phyloP scores from a whole-genome alignment of 164 flowering plant genomes.

The Chimonanthus praecox region DNA sequence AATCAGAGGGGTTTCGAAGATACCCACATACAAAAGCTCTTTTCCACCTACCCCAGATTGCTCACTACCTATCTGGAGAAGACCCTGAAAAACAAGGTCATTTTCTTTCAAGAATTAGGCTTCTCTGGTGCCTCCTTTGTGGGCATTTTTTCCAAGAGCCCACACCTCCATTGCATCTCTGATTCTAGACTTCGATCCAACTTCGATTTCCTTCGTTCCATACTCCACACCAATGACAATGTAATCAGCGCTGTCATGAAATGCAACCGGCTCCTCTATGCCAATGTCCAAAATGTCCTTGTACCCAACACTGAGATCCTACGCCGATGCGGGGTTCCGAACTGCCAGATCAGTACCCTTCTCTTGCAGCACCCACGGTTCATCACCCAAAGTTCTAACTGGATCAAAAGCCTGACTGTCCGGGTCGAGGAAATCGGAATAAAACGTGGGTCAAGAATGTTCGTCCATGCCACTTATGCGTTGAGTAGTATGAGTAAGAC shows the following conservation, averaged over 20 bases:
- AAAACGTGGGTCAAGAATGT: constrained; percentile 3
- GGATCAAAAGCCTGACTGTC: background rate
- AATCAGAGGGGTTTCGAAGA: constrained; percentile 12
- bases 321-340: constrained; percentile 1
- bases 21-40: constrained; percentile 6
- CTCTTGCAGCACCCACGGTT: constrained; percentile 1
- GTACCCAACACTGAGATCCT: constrained; percentile 4
- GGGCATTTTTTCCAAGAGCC: constrained; percentile 3
- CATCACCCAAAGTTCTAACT: background rate
- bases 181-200: background rate
- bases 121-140: constrained; percentile 4
- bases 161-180: background rate
- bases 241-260: constrained; percentile 3
- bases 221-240: constrained; percentile 1
- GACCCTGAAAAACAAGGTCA: constrained; percentile 10
- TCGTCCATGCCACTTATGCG: constrained; percentile 3
- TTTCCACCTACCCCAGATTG: background rate
- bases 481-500: background rate
- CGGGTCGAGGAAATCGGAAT: constrained; percentile 9
- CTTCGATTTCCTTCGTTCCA: background rate
- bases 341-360: background rate
- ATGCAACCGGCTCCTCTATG: background rate
- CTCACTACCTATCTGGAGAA: background rate
- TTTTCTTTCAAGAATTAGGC: constrained; percentile 8
- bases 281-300: background rate